These are phyloP conservation scores for Garcileccinum viscosum DNA, from an alignment of 1,284 basidiomycete species.

Conservation along the genomic window DNA sequence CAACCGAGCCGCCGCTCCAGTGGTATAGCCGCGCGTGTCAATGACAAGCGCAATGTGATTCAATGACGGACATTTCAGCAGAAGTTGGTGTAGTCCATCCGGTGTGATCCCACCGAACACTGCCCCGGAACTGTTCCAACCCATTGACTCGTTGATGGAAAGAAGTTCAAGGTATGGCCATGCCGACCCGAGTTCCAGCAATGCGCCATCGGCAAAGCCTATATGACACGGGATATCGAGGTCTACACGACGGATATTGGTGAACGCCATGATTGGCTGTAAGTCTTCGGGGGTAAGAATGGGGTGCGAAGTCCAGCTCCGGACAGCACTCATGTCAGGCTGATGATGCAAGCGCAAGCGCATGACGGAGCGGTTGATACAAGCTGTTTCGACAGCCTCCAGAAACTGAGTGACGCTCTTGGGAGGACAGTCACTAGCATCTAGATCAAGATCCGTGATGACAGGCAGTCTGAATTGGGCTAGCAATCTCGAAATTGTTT, in stretches of 20 bases:
- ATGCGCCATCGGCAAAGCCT: background rate
- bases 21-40: background rate
- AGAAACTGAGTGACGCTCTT: background rate
- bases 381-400: background rate
- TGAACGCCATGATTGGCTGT: background rate
- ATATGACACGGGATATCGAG: background rate
- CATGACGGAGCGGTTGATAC: background rate
- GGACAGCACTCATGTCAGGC: background rate
- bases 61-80: background rate
- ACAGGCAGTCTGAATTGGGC: background rate
- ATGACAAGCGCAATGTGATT: background rate
- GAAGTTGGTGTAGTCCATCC: background rate
- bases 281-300: background rate
- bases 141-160: background rate
- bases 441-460: background rate
- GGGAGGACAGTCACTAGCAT: background rate
- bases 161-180: background rate
- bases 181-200: background rate
- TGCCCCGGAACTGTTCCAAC: background rate
- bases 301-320: background rate
- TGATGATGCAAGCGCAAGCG: background rate
- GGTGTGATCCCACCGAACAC: background rate
- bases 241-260: background rate
- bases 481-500: background rate
- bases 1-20: background rate